Evolutionary conservation across 257 asterid species (phyloP).

Genomic region (Scutellaria minor): DNA sequence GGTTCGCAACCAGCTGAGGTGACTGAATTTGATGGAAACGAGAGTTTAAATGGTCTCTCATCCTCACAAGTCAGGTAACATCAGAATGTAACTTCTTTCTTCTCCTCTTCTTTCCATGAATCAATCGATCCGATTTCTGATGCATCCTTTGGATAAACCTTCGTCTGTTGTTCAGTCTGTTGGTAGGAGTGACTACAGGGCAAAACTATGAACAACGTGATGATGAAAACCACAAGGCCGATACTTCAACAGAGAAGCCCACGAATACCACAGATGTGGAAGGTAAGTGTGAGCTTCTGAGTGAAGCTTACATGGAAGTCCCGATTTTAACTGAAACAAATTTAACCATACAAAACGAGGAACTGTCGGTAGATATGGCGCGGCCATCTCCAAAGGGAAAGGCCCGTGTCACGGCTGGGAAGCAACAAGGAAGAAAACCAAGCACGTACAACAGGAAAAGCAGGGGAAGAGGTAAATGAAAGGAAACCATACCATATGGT

Average conservation of each 20-base stretch:
- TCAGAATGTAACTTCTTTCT: neutral
- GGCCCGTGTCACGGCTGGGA: conserved; percentile 23
- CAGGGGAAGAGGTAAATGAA: conserved; percentile 53
- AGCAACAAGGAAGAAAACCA: conserved; percentile 48
- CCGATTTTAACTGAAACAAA: conserved; percentile 53
- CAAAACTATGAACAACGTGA: conserved; percentile 36
- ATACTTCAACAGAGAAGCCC: conserved; percentile 17
- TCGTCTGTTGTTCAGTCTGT: conserved; percentile 41
- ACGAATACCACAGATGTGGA: conserved; percentile 30
- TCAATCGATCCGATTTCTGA: neutral
- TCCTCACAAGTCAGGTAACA: conserved; percentile 60
- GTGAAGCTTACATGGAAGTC: conserved; percentile 58
- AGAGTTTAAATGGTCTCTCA: conserved; percentile 43
- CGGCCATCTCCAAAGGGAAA: conserved; percentile 38
- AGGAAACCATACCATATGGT: neutral
- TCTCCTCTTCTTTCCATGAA: conserved; percentile 3
- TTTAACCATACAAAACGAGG: conserved; percentile 41
- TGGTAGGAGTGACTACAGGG: conserved; percentile 36
- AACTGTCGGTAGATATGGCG: conserved; percentile 36
- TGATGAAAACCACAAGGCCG: conserved; percentile 29
- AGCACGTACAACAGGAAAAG: conserved; percentile 42
- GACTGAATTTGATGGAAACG: conserved; percentile 36
- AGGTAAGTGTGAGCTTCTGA: conserved; percentile 48
- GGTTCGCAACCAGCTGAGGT: conserved; percentile 42
- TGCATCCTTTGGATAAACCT: conserved; percentile 17